Percentiles rank a stretch among this genome's conserved stretches.
Conservation (phyloP, 306 rosid species). For the Cucurbita ficifolia region DNA sequence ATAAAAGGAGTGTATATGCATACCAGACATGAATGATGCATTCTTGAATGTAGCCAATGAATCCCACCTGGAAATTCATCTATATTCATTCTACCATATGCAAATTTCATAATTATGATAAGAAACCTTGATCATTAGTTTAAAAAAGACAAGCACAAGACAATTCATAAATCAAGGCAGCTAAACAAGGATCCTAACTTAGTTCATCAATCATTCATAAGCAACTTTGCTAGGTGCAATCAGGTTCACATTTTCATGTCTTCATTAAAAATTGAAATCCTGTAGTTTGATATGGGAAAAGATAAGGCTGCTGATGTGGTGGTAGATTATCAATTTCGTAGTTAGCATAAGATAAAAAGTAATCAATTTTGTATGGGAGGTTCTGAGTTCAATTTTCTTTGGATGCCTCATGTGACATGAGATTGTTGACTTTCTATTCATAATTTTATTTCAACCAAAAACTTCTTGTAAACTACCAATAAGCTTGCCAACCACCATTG, state of each 20-base stretch:
- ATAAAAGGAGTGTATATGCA: not conserved
- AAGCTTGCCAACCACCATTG: too few relatives aligned
- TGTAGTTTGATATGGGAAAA: not conserved
- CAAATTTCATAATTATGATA: too few relatives aligned
- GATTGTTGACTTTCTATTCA: not conserved
- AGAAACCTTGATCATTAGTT: too few relatives aligned
- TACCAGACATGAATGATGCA: not conserved
- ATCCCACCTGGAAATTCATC: too few relatives aligned
- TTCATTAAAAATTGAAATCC: not conserved
- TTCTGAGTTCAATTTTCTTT: not conserved
- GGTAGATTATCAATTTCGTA: not conserved
- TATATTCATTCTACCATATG: too few relatives aligned
- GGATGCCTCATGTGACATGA: not conserved
- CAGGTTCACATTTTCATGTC: not conserved
- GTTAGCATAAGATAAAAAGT: not conserved
- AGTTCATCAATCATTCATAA: too few relatives aligned
- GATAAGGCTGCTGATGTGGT: not conserved
- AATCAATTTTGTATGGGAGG: not conserved
- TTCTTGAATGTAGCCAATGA: too few relatives aligned
- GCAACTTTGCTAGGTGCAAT: not conserved
- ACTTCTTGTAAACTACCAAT: too few relatives aligned
- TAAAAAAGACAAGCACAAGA: not conserved
- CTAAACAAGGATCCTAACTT: too few relatives aligned
- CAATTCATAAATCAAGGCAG: too few relatives aligned
- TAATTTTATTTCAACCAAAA: not conserved